Conservation (phyloP, 2,329 filamentous ascomycete genomes). For the Fusarium azukiicola region DNA sequence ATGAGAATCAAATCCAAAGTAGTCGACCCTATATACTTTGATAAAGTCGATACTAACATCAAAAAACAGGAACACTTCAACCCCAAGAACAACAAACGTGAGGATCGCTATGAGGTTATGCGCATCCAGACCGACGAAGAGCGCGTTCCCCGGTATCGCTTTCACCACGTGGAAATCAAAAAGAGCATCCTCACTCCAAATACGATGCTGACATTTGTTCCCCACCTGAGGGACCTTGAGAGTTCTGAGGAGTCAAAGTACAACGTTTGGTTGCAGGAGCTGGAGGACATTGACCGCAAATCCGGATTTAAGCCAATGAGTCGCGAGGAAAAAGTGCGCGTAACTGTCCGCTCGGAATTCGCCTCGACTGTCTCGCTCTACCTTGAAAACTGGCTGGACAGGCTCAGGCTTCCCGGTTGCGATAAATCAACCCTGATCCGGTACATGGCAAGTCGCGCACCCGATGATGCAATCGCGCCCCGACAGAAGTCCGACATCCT, state of each 20-base stretch:
- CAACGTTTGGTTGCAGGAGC: slow-evolving; percentile 76
- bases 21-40: slow-evolving; percentile 32
- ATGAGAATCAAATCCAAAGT: slow-evolving; percentile 77
- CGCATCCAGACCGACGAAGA: slow-evolving; percentile 73
- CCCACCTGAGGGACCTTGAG: slow-evolving; percentile 78
- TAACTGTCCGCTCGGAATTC: slow-evolving; percentile 73
- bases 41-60: slow-evolving; percentile 39
- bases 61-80: slow-evolving; percentile 66
- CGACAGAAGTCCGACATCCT: slow-evolving; percentile 76
- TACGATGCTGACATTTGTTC: slow-evolving; percentile 80
- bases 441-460: slow-evolving; percentile 73
- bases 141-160: slow-evolving; percentile 78
- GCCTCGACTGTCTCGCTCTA: slow-evolving; percentile 75
- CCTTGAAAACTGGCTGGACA: slow-evolving; percentile 75
- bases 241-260: slow-evolving; percentile 78
- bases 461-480: slow-evolving; percentile 72
- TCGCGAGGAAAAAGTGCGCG: slow-evolving; percentile 71
- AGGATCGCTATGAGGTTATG: slow-evolving; percentile 65
- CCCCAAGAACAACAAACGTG: slow-evolving; percentile 68
- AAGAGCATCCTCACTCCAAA: slow-evolving; percentile 81
- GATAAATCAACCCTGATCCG: slow-evolving; percentile 75
- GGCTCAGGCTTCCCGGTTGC: slow-evolving; percentile 72
- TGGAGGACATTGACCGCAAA: slow-evolving; percentile 78
- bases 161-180: slow-evolving; percentile 79
- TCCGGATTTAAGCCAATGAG: slow-evolving; percentile 78